A percentile compares a stretch with the other conserved stretches of the same genome.
Conservation (phyloP, 1,139 yeast genomes). For the Candida dubliniensis region DNA sequence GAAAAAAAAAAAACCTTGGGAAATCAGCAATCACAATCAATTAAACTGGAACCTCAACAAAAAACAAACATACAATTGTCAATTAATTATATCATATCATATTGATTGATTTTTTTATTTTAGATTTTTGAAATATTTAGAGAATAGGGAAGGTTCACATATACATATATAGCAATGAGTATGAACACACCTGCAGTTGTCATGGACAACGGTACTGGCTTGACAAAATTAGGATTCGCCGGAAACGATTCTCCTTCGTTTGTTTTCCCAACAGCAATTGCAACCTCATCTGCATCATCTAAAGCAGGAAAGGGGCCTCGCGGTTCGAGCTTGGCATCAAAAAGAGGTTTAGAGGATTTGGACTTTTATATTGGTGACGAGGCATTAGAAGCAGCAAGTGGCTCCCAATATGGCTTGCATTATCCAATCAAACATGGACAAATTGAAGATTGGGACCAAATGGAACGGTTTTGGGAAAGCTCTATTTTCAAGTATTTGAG, state of each 20-base stretch:
- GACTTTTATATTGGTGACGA: conserved; percentile 96
- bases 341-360: conserved; percentile 91
- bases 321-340: conserved; percentile 55
- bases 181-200: conserved; percentile 90
- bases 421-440: conserved; percentile 98
- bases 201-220: conserved; percentile 98
- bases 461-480: conserved; percentile 99
- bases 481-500: conserved; percentile 93
- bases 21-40: no score
- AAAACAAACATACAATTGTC: no score
- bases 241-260: conserved; percentile 98
- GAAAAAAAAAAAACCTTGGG: no score
- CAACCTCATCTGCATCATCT: conserved; percentile 60
- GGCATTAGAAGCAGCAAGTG: conserved; percentile 85
- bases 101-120: no score
- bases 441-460: conserved; percentile 98
- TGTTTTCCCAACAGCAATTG: conserved; percentile 96
- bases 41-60: no score
- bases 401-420: conserved; percentile 82
- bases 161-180: conserved; percentile 36
- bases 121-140: no score
- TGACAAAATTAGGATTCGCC: conserved; percentile 96
- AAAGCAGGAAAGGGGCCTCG: conserved; percentile 39
- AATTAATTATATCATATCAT: no score
- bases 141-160: no score